Percentiles rank a stretch among this genome's conserved stretches.
Evolutionary conservation across 257 asterid genomes (phyloP).

Genomic region (Przewalskia tangutica): DNA sequence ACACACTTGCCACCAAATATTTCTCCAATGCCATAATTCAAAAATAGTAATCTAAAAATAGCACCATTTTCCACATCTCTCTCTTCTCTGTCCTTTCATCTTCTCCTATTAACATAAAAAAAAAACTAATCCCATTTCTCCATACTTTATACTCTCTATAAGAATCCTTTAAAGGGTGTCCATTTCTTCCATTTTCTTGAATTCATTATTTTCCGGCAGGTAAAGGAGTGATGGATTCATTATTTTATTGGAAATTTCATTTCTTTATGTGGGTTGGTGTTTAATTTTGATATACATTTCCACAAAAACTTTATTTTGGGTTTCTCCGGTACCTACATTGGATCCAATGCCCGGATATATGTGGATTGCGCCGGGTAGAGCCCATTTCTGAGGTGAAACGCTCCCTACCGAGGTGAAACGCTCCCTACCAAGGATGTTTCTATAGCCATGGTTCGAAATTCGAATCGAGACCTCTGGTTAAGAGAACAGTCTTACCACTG

Average conservation of each 20-base stretch:
- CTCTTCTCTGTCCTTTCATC: background rate
- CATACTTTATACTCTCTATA: background rate
- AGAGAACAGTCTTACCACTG: too few relatives aligned
- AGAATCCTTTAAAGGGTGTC: background rate
- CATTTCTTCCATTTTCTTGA: background rate
- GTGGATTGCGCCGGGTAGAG: too few relatives aligned
- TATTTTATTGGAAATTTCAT: conserved; percentile 4
- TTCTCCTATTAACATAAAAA: background rate
- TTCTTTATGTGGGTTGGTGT: background rate
- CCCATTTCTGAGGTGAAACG: too few relatives aligned
- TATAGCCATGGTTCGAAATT: too few relatives aligned
- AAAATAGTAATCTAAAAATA: background rate
- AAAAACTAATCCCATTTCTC: background rate
- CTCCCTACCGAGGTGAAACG: too few relatives aligned
- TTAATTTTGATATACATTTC: background rate
- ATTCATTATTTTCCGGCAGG: conserved; percentile 4
- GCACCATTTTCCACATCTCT: background rate
- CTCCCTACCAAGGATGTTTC: too few relatives aligned
- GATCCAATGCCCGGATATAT: too few relatives aligned
- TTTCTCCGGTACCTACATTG: too few relatives aligned
- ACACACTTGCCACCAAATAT: background rate
- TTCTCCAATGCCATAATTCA: conserved; percentile 4
- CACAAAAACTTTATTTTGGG: too few relatives aligned
- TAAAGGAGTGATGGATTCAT: conserved; percentile 1
- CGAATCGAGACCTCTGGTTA: too few relatives aligned